Evolutionary conservation across 805 yeast genomes (phyloP).

Genomic region (Saturnispora serradocipensis): DNA sequence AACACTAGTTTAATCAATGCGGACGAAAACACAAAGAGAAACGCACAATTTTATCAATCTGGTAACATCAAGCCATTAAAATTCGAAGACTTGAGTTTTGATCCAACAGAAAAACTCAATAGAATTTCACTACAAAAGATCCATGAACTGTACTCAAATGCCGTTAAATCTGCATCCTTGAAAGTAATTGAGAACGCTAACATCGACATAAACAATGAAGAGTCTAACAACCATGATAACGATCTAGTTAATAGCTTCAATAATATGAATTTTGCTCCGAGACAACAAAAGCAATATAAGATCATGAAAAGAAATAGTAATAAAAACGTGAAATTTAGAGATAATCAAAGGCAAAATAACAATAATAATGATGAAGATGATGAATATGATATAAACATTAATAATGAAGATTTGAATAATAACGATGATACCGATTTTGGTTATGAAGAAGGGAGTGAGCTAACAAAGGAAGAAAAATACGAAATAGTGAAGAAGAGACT

Average conservation of each 20-base stretch:
- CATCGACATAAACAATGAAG: not conserved
- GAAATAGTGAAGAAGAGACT: slow-evolving; percentile 31
- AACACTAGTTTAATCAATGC: slow-evolving; percentile 30
- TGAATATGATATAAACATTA: slow-evolving; percentile 1
- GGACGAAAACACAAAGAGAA: slow-evolving; percentile 25
- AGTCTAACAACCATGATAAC: not conserved
- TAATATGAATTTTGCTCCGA: not conserved
- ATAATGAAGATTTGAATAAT: slow-evolving; percentile 7
- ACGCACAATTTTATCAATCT: slow-evolving; percentile 25
- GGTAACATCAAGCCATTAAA: slow-evolving; percentile 28
- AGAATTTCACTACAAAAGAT: slow-evolving; percentile 24
- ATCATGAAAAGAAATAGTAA: slow-evolving; percentile 9
- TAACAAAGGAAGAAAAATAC: slow-evolving; percentile 36
- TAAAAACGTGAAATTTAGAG: not conserved
- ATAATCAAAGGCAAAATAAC: not conserved
- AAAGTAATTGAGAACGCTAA: not conserved
- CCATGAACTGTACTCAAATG: slow-evolving; percentile 15
- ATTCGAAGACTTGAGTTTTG: slow-evolving; percentile 23
- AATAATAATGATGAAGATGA: not conserved
- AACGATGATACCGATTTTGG: slow-evolving; percentile 3
- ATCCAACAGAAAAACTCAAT: slow-evolving; percentile 26
- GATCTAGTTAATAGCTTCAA: not conserved
- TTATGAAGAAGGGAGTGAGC: slow-evolving; percentile 18
- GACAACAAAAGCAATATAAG: not conserved
- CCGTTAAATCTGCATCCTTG: not conserved